A percentile compares a stretch with the other conserved stretches of the same genome.
Evolutionary conservation across 2,329 filamentous ascomycete species (phyloP).

Genomic region (Arthroderma sp.): DNA sequence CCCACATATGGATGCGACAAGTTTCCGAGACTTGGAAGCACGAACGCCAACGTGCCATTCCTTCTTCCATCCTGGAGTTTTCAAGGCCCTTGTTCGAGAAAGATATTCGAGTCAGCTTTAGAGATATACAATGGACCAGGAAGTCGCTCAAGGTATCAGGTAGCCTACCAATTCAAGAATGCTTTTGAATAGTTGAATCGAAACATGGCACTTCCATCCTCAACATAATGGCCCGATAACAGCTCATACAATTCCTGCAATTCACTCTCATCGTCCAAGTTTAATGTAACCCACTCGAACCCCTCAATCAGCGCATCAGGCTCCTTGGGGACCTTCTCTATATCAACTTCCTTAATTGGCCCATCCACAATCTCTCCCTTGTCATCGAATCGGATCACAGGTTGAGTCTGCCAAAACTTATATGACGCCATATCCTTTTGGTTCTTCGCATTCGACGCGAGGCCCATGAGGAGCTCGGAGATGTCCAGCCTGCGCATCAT

Average conservation of each 20-base stretch:
- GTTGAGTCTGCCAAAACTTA: slow-evolving; percentile 98
- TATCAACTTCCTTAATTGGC: slow-evolving; percentile 65
- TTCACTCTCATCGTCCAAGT: slow-evolving; percentile 63
- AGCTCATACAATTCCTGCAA: slow-evolving; percentile 86
- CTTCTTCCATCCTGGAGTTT: slow-evolving; percentile 85
- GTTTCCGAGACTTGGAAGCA: slow-evolving; percentile 64
- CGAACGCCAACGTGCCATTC: slow-evolving; percentile 94
- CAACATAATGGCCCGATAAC: slow-evolving; percentile 87
- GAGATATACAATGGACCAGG: not conserved
- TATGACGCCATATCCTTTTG: slow-evolving; percentile 93
- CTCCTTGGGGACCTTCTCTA: slow-evolving; percentile 65
- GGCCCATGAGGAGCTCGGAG: slow-evolving; percentile 36
- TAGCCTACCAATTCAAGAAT: slow-evolving; percentile 77
- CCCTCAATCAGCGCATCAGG: slow-evolving; percentile 63
- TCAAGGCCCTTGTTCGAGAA: slow-evolving; percentile 93
- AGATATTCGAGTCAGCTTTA: not conserved
- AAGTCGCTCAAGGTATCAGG: not conserved
- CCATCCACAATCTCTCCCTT: slow-evolving; percentile 57
- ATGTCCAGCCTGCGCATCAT: slow-evolving; percentile 38
- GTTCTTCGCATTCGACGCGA: slow-evolving; percentile 68
- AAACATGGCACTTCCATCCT: slow-evolving; percentile 95
- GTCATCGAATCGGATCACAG: slow-evolving; percentile 67
- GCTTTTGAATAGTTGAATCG: slow-evolving; percentile 87
- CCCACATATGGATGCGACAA: slow-evolving; percentile 92
- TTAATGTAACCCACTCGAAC: slow-evolving; percentile 90